Base-by-base conservation (phyloP, 495 filamentous ascomycete species). In the Pyronema domesticum region DNA sequence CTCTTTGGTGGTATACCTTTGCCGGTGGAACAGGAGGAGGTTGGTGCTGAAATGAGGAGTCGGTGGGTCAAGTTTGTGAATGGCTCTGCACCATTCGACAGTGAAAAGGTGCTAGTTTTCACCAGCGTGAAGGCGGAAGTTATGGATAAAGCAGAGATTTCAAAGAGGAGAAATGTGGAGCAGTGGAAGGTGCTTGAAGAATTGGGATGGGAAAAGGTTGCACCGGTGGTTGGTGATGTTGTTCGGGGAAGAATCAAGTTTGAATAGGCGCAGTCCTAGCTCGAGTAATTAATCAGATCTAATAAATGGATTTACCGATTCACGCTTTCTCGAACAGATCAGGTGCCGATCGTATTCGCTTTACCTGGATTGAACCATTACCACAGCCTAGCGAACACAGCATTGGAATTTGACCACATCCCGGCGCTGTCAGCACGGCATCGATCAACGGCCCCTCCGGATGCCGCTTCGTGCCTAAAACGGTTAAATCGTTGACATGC, bases 1-100 rank as follows among this genome's bases (percentile, higher is more conserved):
- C 58, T 73, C 0, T 73, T 73, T 47, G 69, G 60, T 1, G 19
- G 19, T 1, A 13, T 36, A 7, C 10, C 8, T 1, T 13, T 50
- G 3, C 11, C 47, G 18, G 19, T 4, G 3, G 36, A 13, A 13
- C 47, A 35, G 36, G 47, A 50, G 30, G 19, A 1, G 30, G 13
- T 50, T 1, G 47, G 47, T 1, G 11, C 3, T 1, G 47, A 34
- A 11, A 50, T 50, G 47, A 13, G 47, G 10, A 10, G 47, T 1
- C 11, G 13, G 10, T 50, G 47, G 47, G 30, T 50, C 3, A 13
- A 3, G 19, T 50, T 50, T 50, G 47, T 50, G 47, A 34, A 13
- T 36, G 47, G 47, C 1, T 4, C 3, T 34, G 30, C 8, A n/a
- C 47, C 30, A 18, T 50, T 23, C 7, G 30, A 50, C 3, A 35